Evolutionary conservation across 2,329 filamentous ascomycete genomes (phyloP).

Genomic region (Xylaria arbuscula): DNA sequence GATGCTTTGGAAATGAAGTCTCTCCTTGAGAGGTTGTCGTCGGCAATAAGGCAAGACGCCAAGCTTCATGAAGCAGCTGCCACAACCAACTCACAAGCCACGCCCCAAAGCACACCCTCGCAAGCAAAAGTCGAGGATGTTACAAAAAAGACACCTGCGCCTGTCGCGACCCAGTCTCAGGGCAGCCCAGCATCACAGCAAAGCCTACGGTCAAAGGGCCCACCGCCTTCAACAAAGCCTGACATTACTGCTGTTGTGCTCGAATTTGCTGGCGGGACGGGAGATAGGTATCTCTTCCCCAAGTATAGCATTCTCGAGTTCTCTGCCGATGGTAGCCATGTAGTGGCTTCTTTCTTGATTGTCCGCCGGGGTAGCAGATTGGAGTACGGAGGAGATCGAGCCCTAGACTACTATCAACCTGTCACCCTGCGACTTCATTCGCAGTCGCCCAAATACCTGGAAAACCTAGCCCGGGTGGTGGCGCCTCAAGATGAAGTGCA

Average conservation of each 20-base stretch:
- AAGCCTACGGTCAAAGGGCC: constrained; percentile 69
- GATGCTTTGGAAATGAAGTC: constrained; percentile 67
- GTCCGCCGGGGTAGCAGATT: constrained; percentile 77
- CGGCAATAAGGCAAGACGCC: constrained; percentile 54
- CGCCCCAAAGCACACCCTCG: constrained; percentile 45
- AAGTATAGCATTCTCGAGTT: constrained; percentile 81
- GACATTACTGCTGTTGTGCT: constrained; percentile 75
- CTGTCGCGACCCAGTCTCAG: constrained; percentile 37
- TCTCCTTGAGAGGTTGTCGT: constrained; percentile 61
- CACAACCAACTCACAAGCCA: constrained; percentile 13
- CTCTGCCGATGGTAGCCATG: constrained; percentile 63
- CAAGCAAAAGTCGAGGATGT: constrained; percentile 50
- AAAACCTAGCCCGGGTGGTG: constrained; percentile 70
- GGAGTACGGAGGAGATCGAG: constrained; percentile 71
- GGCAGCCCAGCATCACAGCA: constrained; percentile 56
- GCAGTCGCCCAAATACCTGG: constrained; percentile 65
- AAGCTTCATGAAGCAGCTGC: constrained; percentile 39
- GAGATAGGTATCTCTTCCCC: constrained; percentile 82
- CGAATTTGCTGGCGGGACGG: constrained; percentile 73
- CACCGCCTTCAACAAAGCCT: constrained; percentile 63
- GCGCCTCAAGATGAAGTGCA: constrained; percentile 71
- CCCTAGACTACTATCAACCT: constrained; percentile 80
- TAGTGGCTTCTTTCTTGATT: constrained; percentile 81
- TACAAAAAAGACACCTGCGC: constrained; percentile 47
- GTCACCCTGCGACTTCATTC: constrained; percentile 72